These are phyloP conservation scores for Microbotryum scabiosae DNA, from an alignment of 1,284 basidiomycete species.

Conservation along the genomic window DNA sequence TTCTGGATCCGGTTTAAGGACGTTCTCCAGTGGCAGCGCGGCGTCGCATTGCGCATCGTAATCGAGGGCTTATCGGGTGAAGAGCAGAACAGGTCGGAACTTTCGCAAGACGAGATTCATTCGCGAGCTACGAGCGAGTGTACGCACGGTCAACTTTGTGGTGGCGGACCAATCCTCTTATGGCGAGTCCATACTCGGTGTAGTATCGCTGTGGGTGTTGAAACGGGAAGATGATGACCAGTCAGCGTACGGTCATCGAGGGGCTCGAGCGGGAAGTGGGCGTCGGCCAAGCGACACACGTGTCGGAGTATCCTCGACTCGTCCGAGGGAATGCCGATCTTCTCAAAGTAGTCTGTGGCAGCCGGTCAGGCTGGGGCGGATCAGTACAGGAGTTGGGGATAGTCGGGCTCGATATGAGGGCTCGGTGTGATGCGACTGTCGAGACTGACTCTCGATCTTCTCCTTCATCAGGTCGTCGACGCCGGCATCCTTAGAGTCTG, in stretches of 20 bases:
- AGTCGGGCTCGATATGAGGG: neutral
- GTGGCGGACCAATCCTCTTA: constrained; percentile 42
- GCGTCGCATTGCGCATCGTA: constrained; percentile 41
- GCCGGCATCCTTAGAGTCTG: constrained; percentile 23
- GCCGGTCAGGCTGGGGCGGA: neutral
- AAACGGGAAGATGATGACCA: neutral
- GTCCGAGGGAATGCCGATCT: constrained; percentile 36
- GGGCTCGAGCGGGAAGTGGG: constrained; percentile 23
- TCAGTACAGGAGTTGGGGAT: neutral
- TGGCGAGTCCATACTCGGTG: constrained; percentile 41
- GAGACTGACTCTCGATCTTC: constrained; percentile 15
- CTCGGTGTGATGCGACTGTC: neutral
- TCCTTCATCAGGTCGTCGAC: constrained; percentile 28
- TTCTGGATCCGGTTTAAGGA: constrained; percentile 36
- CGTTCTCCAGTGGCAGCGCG: constrained; percentile 40
- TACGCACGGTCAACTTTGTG: constrained; percentile 41
- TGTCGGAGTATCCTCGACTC: constrained; percentile 38
- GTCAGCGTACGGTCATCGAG: constrained; percentile 23
- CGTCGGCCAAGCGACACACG: neutral
- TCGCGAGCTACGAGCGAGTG: neutral
- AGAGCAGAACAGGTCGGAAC: neutral
- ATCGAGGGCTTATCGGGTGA: constrained; percentile 27
- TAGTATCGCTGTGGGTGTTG: constrained; percentile 10
- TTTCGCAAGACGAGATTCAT: constrained; percentile 4
- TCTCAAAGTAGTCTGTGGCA: constrained; percentile 36